A percentile compares a stretch with the other conserved stretches of the same genome.
These are phyloP conservation scores for Leccinum incarnatum DNA, from an alignment of 768 basidiomycete species.

Conservation along the genomic window DNA sequence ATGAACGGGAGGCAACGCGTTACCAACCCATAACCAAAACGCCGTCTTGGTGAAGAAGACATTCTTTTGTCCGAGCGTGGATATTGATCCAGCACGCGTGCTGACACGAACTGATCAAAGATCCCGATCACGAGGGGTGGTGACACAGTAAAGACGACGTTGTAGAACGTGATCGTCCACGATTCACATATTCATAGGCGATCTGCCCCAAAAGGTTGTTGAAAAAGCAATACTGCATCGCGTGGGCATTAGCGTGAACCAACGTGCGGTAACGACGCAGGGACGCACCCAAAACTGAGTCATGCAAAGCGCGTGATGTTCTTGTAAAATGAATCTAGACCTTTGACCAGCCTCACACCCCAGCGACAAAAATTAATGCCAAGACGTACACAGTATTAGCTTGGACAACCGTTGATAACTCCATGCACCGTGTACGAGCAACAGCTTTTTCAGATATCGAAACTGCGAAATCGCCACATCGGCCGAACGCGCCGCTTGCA, in stretches of 20 bases:
- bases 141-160: constrained; percentile 92
- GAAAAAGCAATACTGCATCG: constrained; percentile 89
- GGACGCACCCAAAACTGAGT: constrained; percentile 91
- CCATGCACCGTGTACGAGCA: constrained; percentile 98
- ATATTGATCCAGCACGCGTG: constrained; percentile 93
- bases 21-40: constrained; percentile 90
- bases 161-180: constrained; percentile 97
- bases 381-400: constrained; percentile 83
- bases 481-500: constrained; percentile 97
- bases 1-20: constrained; percentile 50
- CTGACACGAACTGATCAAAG: constrained; percentile 98
- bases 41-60: constrained; percentile 88
- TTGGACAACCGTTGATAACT: constrained; percentile 95
- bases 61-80: constrained; percentile 94
- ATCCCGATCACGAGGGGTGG: constrained; percentile 97
- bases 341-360: constrained; percentile 11
- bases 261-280: too few relatives aligned
- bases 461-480: constrained; percentile 99
- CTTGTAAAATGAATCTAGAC: constrained; percentile 98
- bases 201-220: constrained; percentile 99
- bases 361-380: not conserved
- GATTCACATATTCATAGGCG: constrained; percentile 74
- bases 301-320: constrained; percentile 95
- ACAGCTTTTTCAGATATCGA: constrained; percentile 87
- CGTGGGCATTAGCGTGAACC: not conserved